Conservation (phyloP, 305 asterid species). For the Fraxinus velutina region DNA sequence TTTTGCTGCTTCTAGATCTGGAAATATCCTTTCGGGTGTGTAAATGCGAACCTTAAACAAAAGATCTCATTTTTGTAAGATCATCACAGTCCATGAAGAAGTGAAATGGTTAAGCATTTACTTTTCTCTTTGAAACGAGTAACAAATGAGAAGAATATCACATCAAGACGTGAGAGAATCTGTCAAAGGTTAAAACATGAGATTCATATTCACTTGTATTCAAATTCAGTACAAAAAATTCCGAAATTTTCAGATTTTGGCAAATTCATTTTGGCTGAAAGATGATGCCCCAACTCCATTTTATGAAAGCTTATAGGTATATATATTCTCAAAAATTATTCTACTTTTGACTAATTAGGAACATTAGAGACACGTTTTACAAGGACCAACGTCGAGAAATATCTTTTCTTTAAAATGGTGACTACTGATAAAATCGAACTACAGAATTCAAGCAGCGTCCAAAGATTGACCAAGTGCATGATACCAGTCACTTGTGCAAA, state of each 20-base stretch:
- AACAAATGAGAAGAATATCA: background rate
- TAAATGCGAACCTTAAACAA: slow-evolving; percentile 66
- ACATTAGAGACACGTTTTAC: background rate
- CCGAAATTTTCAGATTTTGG: background rate
- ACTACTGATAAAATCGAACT: background rate
- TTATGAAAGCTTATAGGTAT: background rate
- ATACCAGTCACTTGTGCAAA: background rate
- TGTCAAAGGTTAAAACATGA: background rate
- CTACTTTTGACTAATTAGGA: background rate
- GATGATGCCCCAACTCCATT: background rate
- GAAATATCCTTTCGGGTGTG: slow-evolving; percentile 68
- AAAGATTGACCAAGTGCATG: background rate
- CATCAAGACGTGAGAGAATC: background rate
- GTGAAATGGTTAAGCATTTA: background rate
- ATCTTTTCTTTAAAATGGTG: background rate
- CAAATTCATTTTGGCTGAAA: background rate
- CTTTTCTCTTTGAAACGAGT: background rate
- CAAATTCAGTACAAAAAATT: background rate
- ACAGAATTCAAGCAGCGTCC: background rate
- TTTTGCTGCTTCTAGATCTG: slow-evolving; percentile 84
- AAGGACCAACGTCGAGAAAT: background rate
- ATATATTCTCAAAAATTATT: background rate
- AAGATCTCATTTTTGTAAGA: slow-evolving; percentile 4
- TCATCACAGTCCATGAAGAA: background rate
- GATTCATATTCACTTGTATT: background rate